phyloP scores from a whole-genome alignment of 192 early-diverging fungal species.

The Linnemannia exigua region DNA sequence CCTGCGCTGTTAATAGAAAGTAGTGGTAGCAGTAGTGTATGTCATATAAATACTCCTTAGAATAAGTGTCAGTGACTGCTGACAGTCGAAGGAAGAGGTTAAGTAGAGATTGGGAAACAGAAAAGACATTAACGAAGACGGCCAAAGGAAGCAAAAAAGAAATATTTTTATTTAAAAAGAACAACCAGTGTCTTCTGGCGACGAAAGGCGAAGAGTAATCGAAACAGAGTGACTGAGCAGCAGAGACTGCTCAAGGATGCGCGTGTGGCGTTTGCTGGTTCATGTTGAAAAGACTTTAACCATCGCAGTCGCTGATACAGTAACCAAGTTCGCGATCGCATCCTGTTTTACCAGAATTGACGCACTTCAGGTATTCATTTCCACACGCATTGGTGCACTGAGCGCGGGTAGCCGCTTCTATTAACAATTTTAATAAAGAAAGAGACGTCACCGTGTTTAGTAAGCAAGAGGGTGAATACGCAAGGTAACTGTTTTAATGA shows the following conservation, averaged over 20 bases:
- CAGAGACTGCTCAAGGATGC: conserved; percentile 6
- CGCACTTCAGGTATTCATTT: neutral
- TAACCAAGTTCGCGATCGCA: neutral
- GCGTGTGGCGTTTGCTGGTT: conserved; percentile 2
- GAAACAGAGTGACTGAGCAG: neutral
- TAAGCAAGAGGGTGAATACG: conserved; percentile 5
- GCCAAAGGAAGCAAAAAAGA: neutral
- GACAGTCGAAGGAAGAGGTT: too few relatives aligned
- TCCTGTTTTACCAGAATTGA: neutral
- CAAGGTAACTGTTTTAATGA: neutral
- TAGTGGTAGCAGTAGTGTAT: too few relatives aligned
- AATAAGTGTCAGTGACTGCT: too few relatives aligned
- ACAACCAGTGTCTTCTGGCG: too few relatives aligned
- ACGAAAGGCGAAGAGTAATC: neutral
- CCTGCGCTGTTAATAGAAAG: too few relatives aligned
- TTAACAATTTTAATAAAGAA: conserved; percentile 3
- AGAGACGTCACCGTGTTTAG: conserved; percentile 11
- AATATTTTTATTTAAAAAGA: too few relatives aligned
- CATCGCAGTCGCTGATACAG: neutral
- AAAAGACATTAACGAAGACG: neutral
- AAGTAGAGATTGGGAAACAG: neutral
- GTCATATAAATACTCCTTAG: too few relatives aligned
- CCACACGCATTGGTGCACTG: neutral
- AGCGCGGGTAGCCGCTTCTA: neutral
- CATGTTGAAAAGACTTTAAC: neutral